phyloP scores from a whole-genome alignment of 345 rosid genomes.

The Noccaea bulbosa region DNA sequence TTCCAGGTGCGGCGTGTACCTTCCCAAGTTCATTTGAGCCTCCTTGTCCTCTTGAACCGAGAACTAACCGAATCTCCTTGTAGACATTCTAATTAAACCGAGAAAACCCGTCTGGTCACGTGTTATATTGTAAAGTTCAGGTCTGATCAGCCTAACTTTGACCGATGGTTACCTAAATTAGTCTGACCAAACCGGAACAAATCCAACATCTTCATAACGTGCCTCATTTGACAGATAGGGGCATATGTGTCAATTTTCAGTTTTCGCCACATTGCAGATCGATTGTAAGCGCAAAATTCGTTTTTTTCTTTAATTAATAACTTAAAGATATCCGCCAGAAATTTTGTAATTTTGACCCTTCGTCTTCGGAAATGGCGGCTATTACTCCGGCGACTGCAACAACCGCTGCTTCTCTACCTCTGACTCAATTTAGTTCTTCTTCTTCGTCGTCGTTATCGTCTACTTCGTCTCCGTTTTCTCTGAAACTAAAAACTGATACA shows the following conservation, averaged over 20 bases:
- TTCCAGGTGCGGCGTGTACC: conserved; percentile 18
- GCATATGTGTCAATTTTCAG: conserved; percentile 1
- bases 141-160: background rate
- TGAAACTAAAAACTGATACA: conserved; percentile 33
- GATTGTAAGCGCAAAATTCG: background rate
- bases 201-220: conserved; percentile 28
- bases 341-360: conserved; percentile 37
- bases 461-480: conserved; percentile 25
- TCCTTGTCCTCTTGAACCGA: conserved; percentile 5
- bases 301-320: background rate
- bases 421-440: conserved; percentile 11
- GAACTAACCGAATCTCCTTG: background rate
- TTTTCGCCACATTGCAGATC: conserved; percentile 18
- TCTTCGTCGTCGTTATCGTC: conserved; percentile 19
- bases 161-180: conserved; percentile 4
- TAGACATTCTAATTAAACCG: conserved; percentile 16
- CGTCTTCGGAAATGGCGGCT: conserved; percentile 44
- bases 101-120: background rate
- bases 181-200: conserved; percentile 18
- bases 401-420: conserved; percentile 24
- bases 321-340: conserved; percentile 34
- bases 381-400: conserved; percentile 43
- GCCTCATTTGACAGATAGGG: conserved; percentile 40
- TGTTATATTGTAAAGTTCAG: background rate
- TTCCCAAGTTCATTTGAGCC: conserved; percentile 12